These are phyloP conservation scores for Botrytis paeoniae DNA, from an alignment of 2,329 filamentous ascomycete genomes.

Conservation along the genomic window DNA sequence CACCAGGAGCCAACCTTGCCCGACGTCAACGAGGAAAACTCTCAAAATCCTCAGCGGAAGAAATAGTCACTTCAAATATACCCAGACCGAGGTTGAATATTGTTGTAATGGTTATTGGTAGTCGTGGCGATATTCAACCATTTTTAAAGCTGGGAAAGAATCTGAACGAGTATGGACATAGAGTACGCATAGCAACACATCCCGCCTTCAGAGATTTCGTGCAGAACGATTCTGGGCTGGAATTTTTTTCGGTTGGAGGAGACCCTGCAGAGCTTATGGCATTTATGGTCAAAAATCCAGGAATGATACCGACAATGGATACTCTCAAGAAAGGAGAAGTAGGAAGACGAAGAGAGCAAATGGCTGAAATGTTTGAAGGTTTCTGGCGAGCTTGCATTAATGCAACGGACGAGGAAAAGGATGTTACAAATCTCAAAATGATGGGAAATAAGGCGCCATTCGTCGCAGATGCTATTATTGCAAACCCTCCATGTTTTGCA, in stretches of 20 bases:
- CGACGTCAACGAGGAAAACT: slow-evolving; percentile 32
- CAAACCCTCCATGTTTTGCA: slow-evolving; percentile 76
- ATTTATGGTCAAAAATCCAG: slow-evolving; percentile 80
- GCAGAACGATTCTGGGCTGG: slow-evolving; percentile 66
- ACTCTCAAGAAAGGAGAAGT: slow-evolving; percentile 73
- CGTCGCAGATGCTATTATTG: slow-evolving; percentile 77
- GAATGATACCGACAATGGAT: slow-evolving; percentile 70
- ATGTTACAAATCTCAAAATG: slow-evolving; percentile 60
- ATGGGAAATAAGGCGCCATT: slow-evolving; percentile 61
- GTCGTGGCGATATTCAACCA: slow-evolving; percentile 75
- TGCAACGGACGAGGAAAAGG: slow-evolving; percentile 65
- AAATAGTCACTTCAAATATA: slow-evolving; percentile 20
- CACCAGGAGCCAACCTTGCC: background rate
- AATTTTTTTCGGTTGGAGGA: slow-evolving; percentile 79
- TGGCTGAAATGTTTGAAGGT: slow-evolving; percentile 80
- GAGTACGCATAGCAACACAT: slow-evolving; percentile 76
- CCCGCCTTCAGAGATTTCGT: slow-evolving; percentile 75
- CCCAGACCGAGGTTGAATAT: slow-evolving; percentile 56
- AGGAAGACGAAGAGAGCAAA: slow-evolving; percentile 60
- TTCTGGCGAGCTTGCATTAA: slow-evolving; percentile 80
- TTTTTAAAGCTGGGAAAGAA: slow-evolving; percentile 74
- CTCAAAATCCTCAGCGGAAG: slow-evolving; percentile 30
- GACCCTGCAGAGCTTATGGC: slow-evolving; percentile 80
- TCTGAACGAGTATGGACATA: slow-evolving; percentile 69
- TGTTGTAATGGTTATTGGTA: slow-evolving; percentile 81